A percentile compares a stretch with the other conserved stretches of the same genome.
phyloP scores from a whole-genome alignment of 495 filamentous ascomycete species.

The Aspergillus cristatus region DNA sequence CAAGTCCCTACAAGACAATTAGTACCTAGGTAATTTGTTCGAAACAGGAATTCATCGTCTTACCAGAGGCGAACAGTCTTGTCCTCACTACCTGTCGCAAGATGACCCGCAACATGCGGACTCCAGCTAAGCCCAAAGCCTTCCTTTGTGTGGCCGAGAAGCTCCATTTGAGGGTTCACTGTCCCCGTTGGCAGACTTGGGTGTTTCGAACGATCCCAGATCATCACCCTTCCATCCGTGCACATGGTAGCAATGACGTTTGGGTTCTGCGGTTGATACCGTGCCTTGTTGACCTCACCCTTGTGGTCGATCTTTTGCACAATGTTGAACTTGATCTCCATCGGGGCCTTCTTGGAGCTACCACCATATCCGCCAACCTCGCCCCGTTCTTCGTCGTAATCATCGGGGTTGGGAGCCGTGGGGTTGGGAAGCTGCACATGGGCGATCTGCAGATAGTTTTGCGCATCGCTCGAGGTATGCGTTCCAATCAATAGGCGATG shows the following conservation, averaged over 20 bases:
- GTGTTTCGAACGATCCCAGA: slow-evolving; percentile 96
- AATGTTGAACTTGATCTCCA: slow-evolving; percentile 74
- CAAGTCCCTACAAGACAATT: slow-evolving; percentile 53
- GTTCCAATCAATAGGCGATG: slow-evolving; percentile 92
- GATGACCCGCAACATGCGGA: slow-evolving; percentile 68
- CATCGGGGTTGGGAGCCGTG: slow-evolving; percentile 58
- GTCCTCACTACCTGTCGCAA: slow-evolving; percentile 87
- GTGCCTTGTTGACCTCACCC: slow-evolving; percentile 95
- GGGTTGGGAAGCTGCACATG: slow-evolving; percentile 83
- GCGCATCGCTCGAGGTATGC: slow-evolving; percentile 78
- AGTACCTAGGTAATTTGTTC: slow-evolving; percentile 5
- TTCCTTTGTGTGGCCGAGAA: slow-evolving; percentile 78
- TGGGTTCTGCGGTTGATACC: slow-evolving; percentile 96
- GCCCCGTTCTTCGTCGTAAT: slow-evolving; percentile 85
- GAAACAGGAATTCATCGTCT: slow-evolving; percentile 8
- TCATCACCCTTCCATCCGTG: slow-evolving; percentile 73
- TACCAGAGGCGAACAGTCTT: slow-evolving; percentile 86
- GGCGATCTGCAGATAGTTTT: slow-evolving; percentile 92
- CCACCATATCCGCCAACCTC: slow-evolving; percentile 89
- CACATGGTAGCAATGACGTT: slow-evolving; percentile 95
- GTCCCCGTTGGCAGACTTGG: slow-evolving; percentile 58
- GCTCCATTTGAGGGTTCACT: slow-evolving; percentile 72
- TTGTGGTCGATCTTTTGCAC: slow-evolving; percentile 95
- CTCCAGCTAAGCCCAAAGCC: slow-evolving; percentile 96
- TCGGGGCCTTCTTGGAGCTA: slow-evolving; percentile 52